Evolutionary conservation across 164 flowering plant genomes (phyloP), one percentile per base, ranked within the genome.

Genomic region (Aristolochia fimbriata): DNA sequence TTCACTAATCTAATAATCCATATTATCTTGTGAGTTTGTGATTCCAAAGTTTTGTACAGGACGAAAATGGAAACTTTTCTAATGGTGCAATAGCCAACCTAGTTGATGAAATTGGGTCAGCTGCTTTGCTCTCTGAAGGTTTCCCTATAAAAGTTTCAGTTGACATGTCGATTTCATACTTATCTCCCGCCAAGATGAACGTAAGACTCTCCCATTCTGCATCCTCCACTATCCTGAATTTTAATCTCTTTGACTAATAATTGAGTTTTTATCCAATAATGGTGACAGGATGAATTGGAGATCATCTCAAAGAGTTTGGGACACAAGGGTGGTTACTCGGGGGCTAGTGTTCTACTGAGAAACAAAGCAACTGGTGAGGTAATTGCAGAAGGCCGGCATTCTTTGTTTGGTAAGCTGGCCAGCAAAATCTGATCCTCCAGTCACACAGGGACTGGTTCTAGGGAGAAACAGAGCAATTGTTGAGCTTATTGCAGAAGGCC

Each of bases 61-160:
- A 83, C 65, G 65, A 71, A 31, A 64, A 37, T 65, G 91, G 96
- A 23, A 85, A 81, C 25, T 62, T 91, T 62, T 76, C 83, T 43
- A 20, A 68, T 3, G 96, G 92, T 47, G 92, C 94, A 4, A 81
- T 91, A 50, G 86, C 85, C 6, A 79, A 66, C 70, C 75, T 88
- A 5, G 79, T 91, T 52, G 98, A 91, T 70, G 92, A 83, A 62
- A 62, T 83, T 31, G 98, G 95, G n/a, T 80, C 64, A 49, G 86
- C 86, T 48, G 76, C 70, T 27, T 61, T 82, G 19, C 65, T 82
- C 46, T 69, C 62, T 37, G 76, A 76, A 20, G 85, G 82, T 58
- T 75, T 57, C 1, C 86, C 85, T 3, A 76, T 76, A 81, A 70
- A 70, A 58, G 95, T 88, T 22, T 86, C 98, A 0, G 88, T 91